A percentile compares a stretch with the other conserved stretches of the same genome.
phyloP scores from a whole-genome alignment of 352 stramenopile species.

The Pythium monospermum region DNA sequence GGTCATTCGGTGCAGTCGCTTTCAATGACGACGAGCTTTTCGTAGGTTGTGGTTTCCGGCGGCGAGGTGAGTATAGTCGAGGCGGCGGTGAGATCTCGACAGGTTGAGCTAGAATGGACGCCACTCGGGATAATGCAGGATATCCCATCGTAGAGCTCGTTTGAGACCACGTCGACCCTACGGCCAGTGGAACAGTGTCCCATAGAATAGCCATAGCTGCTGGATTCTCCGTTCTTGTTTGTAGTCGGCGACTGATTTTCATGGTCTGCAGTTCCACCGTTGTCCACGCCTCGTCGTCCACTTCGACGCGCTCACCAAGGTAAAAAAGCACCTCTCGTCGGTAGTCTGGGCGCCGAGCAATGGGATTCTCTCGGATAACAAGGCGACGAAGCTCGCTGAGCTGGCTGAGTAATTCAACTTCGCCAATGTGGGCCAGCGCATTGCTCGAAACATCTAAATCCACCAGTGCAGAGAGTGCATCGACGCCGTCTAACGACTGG shows the following conservation, averaged over 20 bases:
- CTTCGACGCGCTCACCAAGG: slow-evolving; percentile 52
- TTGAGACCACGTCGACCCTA: not conserved
- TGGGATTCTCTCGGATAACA: slow-evolving; percentile 71
- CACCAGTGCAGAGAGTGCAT: slow-evolving; percentile 38
- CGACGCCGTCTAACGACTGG: slow-evolving; percentile 43
- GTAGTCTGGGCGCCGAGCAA: slow-evolving; percentile 67
- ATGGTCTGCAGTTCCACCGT: slow-evolving; percentile 63
- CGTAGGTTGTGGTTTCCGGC: slow-evolving; percentile 9
- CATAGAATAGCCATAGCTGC: too few relatives aligned
- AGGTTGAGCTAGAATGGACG: slow-evolving; percentile 1
- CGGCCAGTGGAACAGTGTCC: too few relatives aligned
- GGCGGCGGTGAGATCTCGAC: slow-evolving; percentile 18
- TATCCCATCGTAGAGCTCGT: slow-evolving; percentile 14
- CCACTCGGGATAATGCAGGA: slow-evolving; percentile 6
- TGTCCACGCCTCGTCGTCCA: slow-evolving; percentile 64
- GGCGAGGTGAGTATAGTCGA: slow-evolving; percentile 11
- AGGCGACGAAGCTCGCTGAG: slow-evolving; percentile 38
- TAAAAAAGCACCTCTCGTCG: slow-evolving; percentile 79
- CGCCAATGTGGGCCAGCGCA: slow-evolving; percentile 37
- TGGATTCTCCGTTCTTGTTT: too few relatives aligned
- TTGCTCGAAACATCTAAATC: slow-evolving; percentile 75
- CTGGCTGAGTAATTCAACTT: slow-evolving; percentile 45
- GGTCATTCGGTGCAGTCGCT: not conserved
- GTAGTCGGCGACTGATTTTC: slow-evolving; percentile 52
- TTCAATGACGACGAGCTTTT: slow-evolving; percentile 5